Conservation (phyloP, 2,329 filamentous ascomycete species). For the Geoglossum cookeanum region DNA sequence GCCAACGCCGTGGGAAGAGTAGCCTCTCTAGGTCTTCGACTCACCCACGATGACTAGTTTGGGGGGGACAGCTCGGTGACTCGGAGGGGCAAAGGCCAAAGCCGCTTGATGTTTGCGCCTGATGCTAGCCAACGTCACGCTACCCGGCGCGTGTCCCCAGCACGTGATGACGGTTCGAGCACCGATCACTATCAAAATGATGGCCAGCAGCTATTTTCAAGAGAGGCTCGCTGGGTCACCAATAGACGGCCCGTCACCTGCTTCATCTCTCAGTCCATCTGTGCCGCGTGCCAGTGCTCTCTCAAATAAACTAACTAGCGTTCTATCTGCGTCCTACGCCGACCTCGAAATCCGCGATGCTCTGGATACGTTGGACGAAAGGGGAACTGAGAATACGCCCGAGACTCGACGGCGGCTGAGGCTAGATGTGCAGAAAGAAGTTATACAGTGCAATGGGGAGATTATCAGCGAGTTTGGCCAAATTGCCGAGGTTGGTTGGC, state of each 20-base stretch:
- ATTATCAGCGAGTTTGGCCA: constrained; percentile 76
- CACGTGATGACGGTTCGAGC: neutral
- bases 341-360: constrained; percentile 83
- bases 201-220: neutral
- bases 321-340: constrained; percentile 81
- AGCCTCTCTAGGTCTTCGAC: neutral
- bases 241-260: neutral
- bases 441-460: constrained; percentile 79
- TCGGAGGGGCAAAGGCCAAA: neutral
- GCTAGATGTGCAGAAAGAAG: constrained; percentile 72
- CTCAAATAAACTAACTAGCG: constrained; percentile 61
- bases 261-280: neutral
- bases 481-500: constrained; percentile 55
- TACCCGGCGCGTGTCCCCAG: neutral
- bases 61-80: neutral
- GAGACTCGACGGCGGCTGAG: constrained; percentile 64
- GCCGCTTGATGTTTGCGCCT: neutral
- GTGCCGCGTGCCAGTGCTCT: constrained; percentile 38
- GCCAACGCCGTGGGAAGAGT: neutral
- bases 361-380: constrained; percentile 55
- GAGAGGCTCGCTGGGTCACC: neutral
- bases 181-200: neutral
- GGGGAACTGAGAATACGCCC: constrained; percentile 51
- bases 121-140: neutral
- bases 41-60: neutral